These are phyloP conservation scores for Phytophthora constricta DNA, from an alignment of 352 stramenopile genomes.

Conservation along the genomic window DNA sequence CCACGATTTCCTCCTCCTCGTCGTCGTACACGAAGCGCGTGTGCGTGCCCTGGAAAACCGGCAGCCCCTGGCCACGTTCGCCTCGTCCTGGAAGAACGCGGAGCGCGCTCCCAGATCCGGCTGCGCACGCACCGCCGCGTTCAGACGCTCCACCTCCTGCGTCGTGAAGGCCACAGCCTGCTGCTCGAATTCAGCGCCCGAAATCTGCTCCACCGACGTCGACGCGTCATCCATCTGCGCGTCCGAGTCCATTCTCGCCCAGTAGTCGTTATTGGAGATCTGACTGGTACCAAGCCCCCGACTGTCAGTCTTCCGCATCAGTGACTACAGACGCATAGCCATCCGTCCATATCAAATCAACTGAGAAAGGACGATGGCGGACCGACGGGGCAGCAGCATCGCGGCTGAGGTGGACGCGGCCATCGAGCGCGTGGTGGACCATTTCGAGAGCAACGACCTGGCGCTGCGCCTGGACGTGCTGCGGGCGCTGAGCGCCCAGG, in stretches of 20 bases:
- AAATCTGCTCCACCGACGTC: slow-evolving; percentile 50
- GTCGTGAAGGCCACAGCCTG: slow-evolving; percentile 76
- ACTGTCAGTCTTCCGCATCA: slow-evolving; percentile 13
- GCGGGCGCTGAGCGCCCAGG: slow-evolving; percentile 59
- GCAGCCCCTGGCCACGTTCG: slow-evolving; percentile 67
- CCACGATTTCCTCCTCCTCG: slow-evolving; percentile 71
- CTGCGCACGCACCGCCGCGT: slow-evolving; percentile 57
- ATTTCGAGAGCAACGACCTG: slow-evolving; percentile 76
- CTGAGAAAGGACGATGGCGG: slow-evolving; percentile 29
- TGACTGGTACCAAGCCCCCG: slow-evolving; percentile 19
- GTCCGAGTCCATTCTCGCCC: slow-evolving; percentile 43
- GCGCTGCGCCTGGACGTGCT: slow-evolving; percentile 75
- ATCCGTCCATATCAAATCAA: slow-evolving; percentile 11
- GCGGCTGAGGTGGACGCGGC: slow-evolving; percentile 61
- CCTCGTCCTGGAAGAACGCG: slow-evolving; percentile 67
- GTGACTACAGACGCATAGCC: too few species aligned
- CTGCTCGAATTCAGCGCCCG: slow-evolving; percentile 60
- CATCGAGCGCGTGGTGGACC: slow-evolving; percentile 74
- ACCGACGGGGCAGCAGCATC: slow-evolving; percentile 69
- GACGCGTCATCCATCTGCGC: slow-evolving; percentile 32
- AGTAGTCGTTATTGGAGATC: too few species aligned
- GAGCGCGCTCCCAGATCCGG: slow-evolving; percentile 61
- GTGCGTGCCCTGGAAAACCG: slow-evolving; percentile 81
- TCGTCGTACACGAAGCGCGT: slow-evolving; percentile 85
- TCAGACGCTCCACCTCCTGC: slow-evolving; percentile 67